Conservation (phyloP, 768 basidiomycete species). For the Thelephora aurantiotincta region DNA sequence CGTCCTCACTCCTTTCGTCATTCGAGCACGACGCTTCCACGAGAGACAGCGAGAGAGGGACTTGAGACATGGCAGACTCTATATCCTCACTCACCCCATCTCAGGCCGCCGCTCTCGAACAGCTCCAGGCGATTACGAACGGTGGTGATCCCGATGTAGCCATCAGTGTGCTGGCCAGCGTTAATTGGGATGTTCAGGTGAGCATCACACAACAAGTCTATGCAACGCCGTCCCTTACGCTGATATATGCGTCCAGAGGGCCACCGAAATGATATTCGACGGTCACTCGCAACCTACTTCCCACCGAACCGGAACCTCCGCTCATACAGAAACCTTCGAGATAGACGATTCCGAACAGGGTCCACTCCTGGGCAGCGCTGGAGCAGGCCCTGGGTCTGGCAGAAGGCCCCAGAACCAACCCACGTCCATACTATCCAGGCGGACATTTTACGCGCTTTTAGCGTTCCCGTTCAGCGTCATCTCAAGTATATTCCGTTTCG, state of each 20-base stretch:
- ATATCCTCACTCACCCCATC: constrained; percentile 10
- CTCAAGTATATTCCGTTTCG: constrained; percentile 43
- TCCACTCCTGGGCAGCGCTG: constrained; percentile 12
- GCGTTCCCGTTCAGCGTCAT: constrained; percentile 48
- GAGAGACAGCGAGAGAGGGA: too few species aligned
- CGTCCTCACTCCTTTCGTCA: too few species aligned
- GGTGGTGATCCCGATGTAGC: constrained; percentile 49
- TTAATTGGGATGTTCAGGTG: constrained; percentile 63
- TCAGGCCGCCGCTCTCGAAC: constrained; percentile 18
- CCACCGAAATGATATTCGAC: constrained; percentile 47
- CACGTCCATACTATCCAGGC: constrained; percentile 9
- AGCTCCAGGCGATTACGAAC: constrained; percentile 44
- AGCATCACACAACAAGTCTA: constrained; percentile 8
- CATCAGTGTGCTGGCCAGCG: constrained; percentile 41
- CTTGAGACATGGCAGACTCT: too few species aligned
- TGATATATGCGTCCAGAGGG: constrained; percentile 24
- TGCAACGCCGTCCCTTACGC: neutral
- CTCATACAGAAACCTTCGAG: constrained; percentile 26
- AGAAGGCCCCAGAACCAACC: neutral
- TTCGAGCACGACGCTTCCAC: too few species aligned
- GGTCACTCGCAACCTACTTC: constrained; percentile 9
- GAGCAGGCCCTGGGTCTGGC: neutral
- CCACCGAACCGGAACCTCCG: constrained; percentile 2
- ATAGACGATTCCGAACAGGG: constrained; percentile 37
- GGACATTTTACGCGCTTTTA: constrained; percentile 34